phyloP scores from a whole-genome alignment of 352 stramenopile species.

The Peronospora destructor region DNA sequence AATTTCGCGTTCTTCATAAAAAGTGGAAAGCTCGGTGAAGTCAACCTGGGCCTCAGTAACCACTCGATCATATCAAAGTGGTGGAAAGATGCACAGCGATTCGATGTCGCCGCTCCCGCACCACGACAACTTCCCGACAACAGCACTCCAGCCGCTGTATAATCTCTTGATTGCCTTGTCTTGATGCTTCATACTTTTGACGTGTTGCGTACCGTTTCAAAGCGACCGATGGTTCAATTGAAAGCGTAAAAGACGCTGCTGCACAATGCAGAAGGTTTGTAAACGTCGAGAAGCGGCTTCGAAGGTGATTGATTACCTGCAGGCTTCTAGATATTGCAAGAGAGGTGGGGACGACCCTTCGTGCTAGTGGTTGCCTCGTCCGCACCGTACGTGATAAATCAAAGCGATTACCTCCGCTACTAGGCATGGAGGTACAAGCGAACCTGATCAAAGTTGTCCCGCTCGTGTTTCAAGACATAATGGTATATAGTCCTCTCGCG shows the following conservation, averaged over 20 bases:
- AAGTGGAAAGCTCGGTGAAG: constrained; percentile 15
- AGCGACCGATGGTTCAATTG: constrained; percentile 13
- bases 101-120: constrained; percentile 15
- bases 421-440: no score
- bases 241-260: constrained; percentile 33
- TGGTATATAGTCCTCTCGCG: no score
- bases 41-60: constrained; percentile 20
- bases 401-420: no score
- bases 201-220: no score
- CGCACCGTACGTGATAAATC: no score
- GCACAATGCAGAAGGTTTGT: constrained; percentile 5
- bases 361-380: no score
- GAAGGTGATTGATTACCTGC: no score
- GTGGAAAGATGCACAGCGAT: constrained; percentile 12
- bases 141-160: constrained; percentile 36
- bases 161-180: constrained; percentile 30
- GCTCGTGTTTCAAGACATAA: no score
- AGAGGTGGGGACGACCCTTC: no score
- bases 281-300: no score
- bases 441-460: no score
- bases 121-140: constrained; percentile 9
- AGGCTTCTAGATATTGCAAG: no score
- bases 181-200: constrained; percentile 35
- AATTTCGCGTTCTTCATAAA: constrained; percentile 22
- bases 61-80: constrained; percentile 31